A percentile compares a stretch with the other conserved stretches of the same genome.
These are phyloP conservation scores for Emergomyces pasteurianus DNA, from an alignment of 2,329 filamentous ascomycete genomes.

Conservation along the genomic window DNA sequence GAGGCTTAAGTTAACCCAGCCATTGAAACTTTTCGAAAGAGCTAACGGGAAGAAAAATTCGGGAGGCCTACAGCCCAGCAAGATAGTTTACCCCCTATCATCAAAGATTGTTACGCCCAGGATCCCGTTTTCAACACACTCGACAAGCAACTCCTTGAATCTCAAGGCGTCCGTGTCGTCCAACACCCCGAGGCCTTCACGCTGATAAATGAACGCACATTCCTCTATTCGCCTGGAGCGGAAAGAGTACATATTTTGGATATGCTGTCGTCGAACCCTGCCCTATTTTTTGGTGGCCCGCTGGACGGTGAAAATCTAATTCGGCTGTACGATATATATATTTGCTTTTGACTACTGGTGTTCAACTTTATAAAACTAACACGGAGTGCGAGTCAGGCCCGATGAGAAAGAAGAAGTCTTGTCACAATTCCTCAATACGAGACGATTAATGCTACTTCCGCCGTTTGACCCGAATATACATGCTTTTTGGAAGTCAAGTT, in stretches of 20 bases:
- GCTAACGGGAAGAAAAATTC: not conserved
- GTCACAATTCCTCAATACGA: slow-evolving; percentile 11
- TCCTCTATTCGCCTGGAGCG: slow-evolving; percentile 52
- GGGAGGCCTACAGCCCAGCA: not conserved
- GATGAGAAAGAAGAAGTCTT: slow-evolving; percentile 16
- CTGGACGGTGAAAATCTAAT: slow-evolving; percentile 15
- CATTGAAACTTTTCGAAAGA: slow-evolving; percentile 2
- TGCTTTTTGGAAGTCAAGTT: slow-evolving; percentile 27
- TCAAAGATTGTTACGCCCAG: slow-evolving; percentile 42
- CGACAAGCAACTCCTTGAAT: slow-evolving; percentile 27
- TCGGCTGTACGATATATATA: slow-evolving; percentile 1
- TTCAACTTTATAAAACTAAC: not conserved
- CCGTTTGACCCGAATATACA: slow-evolving; percentile 22
- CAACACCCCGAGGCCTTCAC: slow-evolving; percentile 42
- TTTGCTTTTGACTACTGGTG: not conserved
- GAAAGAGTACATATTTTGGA: slow-evolving; percentile 40
- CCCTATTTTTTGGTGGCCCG: slow-evolving; percentile 45
- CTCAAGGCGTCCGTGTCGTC: slow-evolving; percentile 26
- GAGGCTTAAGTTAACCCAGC: too few relatives aligned
- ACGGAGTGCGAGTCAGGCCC: not conserved
- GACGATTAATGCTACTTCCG: slow-evolving; percentile 17
- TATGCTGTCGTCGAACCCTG: slow-evolving; percentile 39
- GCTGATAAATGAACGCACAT: slow-evolving; percentile 35
- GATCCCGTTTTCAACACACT: slow-evolving; percentile 41
- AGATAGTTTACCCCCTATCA: slow-evolving; percentile 6